Conservation (phyloP, 1,284 basidiomycete genomes). For the Austroboletus niveus region DNA sequence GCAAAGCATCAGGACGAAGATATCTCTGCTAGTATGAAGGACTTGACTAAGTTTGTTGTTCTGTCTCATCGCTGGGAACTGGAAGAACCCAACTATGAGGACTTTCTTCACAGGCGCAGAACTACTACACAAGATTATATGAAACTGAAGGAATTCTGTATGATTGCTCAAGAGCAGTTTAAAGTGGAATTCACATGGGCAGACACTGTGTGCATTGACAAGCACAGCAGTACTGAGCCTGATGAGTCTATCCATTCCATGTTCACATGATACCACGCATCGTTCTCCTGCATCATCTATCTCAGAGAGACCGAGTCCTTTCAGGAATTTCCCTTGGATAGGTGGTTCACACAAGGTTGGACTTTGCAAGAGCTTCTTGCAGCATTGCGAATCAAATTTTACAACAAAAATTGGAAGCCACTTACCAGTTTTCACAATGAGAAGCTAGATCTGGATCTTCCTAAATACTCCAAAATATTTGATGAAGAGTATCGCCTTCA, state of each 20-base stretch:
- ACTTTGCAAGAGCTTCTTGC: slow-evolving; percentile 11
- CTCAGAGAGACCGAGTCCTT: neutral
- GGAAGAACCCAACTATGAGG: neutral
- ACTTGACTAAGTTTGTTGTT: neutral
- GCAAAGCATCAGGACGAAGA: too few relatives aligned
- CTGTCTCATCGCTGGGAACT: neutral
- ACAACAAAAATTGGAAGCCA: slow-evolving; percentile 6
- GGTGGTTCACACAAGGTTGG: slow-evolving; percentile 6
- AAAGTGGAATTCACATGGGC: slow-evolving; percentile 4
- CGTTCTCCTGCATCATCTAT: slow-evolving; percentile 3
- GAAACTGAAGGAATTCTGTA: neutral
- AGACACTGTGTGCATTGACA: neutral
- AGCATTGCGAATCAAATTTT: slow-evolving; percentile 3
- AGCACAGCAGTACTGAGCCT: slow-evolving; percentile 3
- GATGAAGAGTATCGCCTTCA: too few relatives aligned
- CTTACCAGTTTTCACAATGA: neutral
- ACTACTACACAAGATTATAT: neutral
- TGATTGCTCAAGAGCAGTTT: neutral
- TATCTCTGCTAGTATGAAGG: neutral
- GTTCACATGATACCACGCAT: slow-evolving; percentile 8
- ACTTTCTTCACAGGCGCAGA: neutral
- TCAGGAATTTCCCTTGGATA: neutral
- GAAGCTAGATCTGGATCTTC: neutral
- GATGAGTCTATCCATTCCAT: slow-evolving; percentile 12
- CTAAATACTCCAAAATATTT: too few relatives aligned